These are phyloP conservation scores for Amphirosellinia nigrospora DNA, from an alignment of 495 filamentous ascomycete species.

Conservation along the genomic window DNA sequence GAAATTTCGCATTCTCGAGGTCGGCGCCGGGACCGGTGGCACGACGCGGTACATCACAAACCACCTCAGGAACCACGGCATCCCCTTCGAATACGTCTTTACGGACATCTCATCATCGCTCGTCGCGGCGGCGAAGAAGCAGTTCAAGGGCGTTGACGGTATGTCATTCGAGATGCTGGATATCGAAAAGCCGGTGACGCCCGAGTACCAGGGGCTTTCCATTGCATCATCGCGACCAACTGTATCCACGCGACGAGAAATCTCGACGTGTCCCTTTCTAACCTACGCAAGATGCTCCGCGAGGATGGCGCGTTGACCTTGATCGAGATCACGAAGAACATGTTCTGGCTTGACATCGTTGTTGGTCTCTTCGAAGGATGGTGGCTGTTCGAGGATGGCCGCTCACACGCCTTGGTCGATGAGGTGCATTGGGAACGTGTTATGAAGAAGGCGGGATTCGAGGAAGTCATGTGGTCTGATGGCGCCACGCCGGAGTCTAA, in stretches of 20 bases:
- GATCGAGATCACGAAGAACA: conserved; percentile 50
- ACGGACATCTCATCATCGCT: conserved; percentile 49
- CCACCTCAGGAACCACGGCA: conserved; percentile 27
- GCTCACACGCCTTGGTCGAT: conserved; percentile 49
- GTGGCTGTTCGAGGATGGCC: conserved; percentile 59
- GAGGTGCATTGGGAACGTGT: conserved; percentile 44
- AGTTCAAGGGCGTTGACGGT: conserved; percentile 34
- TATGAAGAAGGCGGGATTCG: conserved; percentile 51
- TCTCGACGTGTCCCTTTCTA: conserved; percentile 35
- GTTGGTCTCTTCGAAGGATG: conserved; percentile 60
- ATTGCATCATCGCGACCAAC: conserved; percentile 50
- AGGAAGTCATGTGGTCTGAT: conserved; percentile 54
- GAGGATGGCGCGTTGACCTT: conserved; percentile 51
- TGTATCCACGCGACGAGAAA: conserved; percentile 53
- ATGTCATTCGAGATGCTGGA: conserved; percentile 43
- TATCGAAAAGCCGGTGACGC: conserved; percentile 40
- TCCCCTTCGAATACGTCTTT: conserved; percentile 47
- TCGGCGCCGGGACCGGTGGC: conserved; percentile 37
- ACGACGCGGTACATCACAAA: conserved; percentile 32
- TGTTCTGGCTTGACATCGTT: conserved; percentile 54
- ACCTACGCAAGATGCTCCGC: conserved; percentile 45
- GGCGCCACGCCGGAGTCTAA: conserved; percentile 41
- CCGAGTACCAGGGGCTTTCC: conserved; percentile 30
- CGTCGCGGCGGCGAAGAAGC: conserved; percentile 46
- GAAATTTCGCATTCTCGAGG: conserved; percentile 42